These are phyloP conservation scores for Kluyveromyces siamensis DNA, from an alignment of 805 yeast genomes.

Conservation along the genomic window DNA sequence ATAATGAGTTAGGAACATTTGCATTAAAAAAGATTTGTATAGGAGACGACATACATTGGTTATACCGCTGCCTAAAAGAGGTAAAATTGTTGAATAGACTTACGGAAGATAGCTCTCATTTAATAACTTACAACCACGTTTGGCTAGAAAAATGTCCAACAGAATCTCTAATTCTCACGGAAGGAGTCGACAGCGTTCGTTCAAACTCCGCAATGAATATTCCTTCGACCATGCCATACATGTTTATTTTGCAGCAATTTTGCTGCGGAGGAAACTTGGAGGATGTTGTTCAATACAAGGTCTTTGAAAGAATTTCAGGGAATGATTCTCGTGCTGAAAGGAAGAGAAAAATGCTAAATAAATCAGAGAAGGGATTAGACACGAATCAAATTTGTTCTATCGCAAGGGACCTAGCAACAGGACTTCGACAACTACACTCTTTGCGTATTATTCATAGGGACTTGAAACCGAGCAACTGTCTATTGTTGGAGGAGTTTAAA, in stretches of 20 bases:
- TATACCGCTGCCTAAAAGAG: constrained; percentile 64
- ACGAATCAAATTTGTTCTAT: constrained; percentile 59
- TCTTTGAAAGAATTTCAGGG: constrained; percentile 29
- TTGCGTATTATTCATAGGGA: constrained; percentile 81
- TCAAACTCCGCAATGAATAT: constrained; percentile 32
- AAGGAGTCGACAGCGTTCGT: not conserved
- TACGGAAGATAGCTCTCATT: constrained; percentile 44
- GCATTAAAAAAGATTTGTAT: constrained; percentile 81
- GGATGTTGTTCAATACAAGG: constrained; percentile 39
- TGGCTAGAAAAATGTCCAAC: constrained; percentile 66
- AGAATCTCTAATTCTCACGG: constrained; percentile 1
- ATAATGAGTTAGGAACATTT: constrained; percentile 66
- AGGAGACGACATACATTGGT: constrained; percentile 64
- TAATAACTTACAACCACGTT: constrained; percentile 82
- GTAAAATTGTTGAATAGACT: constrained; percentile 55
- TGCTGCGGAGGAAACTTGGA: constrained; percentile 87
- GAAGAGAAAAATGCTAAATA: constrained; percentile 21
- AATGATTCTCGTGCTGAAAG: constrained; percentile 32
- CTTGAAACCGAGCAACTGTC: constrained; percentile 81
- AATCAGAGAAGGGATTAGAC: constrained; percentile 33
- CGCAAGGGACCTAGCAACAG: constrained; percentile 57
- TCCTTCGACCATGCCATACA: constrained; percentile 44
- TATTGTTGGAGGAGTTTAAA: constrained; percentile 33
- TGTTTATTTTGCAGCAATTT: constrained; percentile 76
- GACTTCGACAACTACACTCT: constrained; percentile 62